A percentile compares a stretch with the other conserved stretches of the same genome.
Evolutionary conservation across 352 stramenopile species (phyloP).

Genomic region (Phytophthora brassicae): DNA sequence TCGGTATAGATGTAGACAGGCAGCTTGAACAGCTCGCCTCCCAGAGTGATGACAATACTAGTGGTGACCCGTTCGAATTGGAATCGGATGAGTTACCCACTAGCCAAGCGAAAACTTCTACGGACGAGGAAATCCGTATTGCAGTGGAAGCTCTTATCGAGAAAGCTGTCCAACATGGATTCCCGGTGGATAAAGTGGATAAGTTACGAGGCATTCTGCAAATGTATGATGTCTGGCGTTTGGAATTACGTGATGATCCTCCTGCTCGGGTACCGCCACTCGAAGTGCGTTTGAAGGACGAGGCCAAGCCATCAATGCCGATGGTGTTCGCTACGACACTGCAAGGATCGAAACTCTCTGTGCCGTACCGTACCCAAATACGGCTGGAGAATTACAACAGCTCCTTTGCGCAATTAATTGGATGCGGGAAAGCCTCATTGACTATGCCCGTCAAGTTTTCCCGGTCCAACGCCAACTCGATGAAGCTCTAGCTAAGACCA

Average conservation of each 20-base stretch:
- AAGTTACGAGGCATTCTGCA: slow-evolving; percentile 2
- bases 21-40: slow-evolving; percentile 11
- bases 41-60: not conserved
- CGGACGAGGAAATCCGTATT: no score
- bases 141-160: slow-evolving; percentile 1
- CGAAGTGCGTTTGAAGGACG: no score
- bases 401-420: not conserved
- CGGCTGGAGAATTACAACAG: not conserved
- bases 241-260: no score
- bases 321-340: not conserved
- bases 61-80: not conserved
- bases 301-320: no score
- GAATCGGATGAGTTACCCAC: not conserved
- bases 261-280: no score
- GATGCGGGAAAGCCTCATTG: not conserved
- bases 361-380: not conserved
- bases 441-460: no score
- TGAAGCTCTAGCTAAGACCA: not conserved
- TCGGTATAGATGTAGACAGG: slow-evolving; percentile 22
- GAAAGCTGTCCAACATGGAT: slow-evolving; percentile 10
- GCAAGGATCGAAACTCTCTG: not conserved
- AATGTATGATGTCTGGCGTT: no score
- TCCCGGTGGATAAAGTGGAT: slow-evolving; percentile 4
- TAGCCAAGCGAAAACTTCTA: not conserved
- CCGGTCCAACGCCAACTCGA: not conserved